phyloP scores from a whole-genome alignment of 140 eudicot species.

The Eryngium alpinum region DNA sequence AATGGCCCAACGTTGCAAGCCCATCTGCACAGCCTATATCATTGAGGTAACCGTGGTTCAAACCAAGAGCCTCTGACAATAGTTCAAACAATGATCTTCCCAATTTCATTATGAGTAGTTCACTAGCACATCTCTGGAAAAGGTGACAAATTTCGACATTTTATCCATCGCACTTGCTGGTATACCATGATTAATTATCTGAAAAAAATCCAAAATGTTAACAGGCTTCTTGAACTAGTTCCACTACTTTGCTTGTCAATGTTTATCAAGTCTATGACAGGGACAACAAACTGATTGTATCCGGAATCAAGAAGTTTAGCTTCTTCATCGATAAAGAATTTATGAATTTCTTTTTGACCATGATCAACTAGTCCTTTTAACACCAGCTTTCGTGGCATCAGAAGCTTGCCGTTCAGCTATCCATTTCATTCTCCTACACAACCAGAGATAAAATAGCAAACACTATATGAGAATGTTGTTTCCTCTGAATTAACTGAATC shows the following conservation, averaged over 20 bases:
- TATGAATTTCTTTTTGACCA: not conserved
- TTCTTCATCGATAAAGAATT: not conserved
- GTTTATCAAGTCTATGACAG: conserved; percentile 5
- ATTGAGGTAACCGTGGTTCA: conserved; percentile 20
- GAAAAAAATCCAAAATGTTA: too few species aligned
- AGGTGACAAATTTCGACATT: too few species aligned
- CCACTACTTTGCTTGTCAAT: too few species aligned
- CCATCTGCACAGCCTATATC: conserved; percentile 42
- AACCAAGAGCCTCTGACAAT: conserved; percentile 45
- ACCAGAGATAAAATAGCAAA: not conserved
- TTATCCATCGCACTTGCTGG: too few species aligned
- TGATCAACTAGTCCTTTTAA: conserved; percentile 1
- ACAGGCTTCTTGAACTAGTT: too few species aligned
- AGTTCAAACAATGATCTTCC: conserved; percentile 24
- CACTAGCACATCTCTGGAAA: not conserved
- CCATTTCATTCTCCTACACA: not conserved
- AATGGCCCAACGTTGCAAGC: conserved; percentile 29
- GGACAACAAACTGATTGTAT: not conserved
- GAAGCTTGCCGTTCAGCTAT: not conserved
- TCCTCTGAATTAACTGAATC: too few species aligned
- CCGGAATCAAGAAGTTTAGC: not conserved
- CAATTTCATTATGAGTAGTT: not conserved
- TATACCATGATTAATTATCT: too few species aligned
- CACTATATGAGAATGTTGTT: too few species aligned
- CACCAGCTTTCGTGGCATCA: conserved; percentile 7